Evolutionary conservation across 1,139 yeast genomes (phyloP).

Genomic region (Diutina siamensis): DNA sequence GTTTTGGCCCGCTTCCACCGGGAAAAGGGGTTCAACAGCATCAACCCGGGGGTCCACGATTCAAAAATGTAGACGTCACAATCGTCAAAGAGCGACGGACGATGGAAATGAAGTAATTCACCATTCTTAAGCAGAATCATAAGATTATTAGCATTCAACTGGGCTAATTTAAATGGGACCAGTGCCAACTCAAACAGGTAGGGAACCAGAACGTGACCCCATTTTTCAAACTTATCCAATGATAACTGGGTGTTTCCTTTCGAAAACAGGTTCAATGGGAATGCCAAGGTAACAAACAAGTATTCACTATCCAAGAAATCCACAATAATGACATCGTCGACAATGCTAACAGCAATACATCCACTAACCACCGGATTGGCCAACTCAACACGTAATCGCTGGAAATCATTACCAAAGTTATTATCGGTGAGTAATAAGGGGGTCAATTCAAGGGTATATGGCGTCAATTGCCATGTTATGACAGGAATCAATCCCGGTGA

Average conservation of each 20-base stretch:
- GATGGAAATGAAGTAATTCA: conserved; percentile 41
- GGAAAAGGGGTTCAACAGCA: background rate
- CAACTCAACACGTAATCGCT: conserved; percentile 14
- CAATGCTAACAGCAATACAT: conserved; percentile 8
- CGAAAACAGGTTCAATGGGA: conserved; percentile 9
- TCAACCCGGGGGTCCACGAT: conserved; percentile 16
- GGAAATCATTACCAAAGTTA: background rate
- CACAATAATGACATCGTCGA: conserved; percentile 13
- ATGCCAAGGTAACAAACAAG: conserved; percentile 23
- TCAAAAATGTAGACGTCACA: conserved; percentile 42
- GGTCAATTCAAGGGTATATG: conserved; percentile 18
- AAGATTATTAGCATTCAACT: conserved; percentile 20
- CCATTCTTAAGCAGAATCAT: conserved; percentile 51
- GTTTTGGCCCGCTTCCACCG: background rate
- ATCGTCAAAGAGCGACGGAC: conserved; percentile 17
- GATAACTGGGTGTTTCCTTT: background rate
- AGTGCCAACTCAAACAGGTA: conserved; percentile 60
- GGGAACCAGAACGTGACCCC: conserved; percentile 62
- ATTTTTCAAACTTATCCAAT: conserved; percentile 15
- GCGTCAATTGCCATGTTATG: background rate
- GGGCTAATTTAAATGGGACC: conserved; percentile 42
- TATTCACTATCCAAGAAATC: conserved; percentile 15
- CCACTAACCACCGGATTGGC: conserved; percentile 8
- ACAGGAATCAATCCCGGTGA: background rate
- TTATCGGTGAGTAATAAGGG: conserved; percentile 15